Base-by-base conservation (phyloP, 768 basidiomycete species). In the Lentinula guzmanii region DNA sequence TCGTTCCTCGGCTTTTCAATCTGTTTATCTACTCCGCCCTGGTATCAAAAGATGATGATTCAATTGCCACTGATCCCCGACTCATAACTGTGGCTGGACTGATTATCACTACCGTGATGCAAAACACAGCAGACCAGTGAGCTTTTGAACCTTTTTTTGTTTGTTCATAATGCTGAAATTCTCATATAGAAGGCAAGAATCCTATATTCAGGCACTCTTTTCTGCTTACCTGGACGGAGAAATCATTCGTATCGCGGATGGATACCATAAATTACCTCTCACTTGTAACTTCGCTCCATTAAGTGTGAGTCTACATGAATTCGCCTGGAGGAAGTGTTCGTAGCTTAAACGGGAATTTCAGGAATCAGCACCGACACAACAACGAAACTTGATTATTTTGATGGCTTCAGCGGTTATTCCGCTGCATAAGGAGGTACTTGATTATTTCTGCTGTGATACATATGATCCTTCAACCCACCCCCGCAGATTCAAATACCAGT, bases 1-100 rank as follows among this genome's bases (percentile, higher is more conserved):
- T 98, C 1, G 80, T 95, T 2, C 85, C 89, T 15, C 76, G 82
- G 33, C 67, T 98, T 4, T 92, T 86, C 67, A 84, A 85, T 54
- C 70, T 96, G 34, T 80, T 82, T 60, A 70, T 81, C 42, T 78
- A 75, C 61, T 77, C 78, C 10, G 79, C 79, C 6, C 64, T 81
- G 41, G 60, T 65, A 5, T 66, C 71, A 28, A 65, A 67, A 10
- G 65, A 69, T 5, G 66, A 67, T 18, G 63, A 58, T n/a, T 65
- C 72, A 60, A 69, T 77, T 41, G 76, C 76, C 5, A 73, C 70
- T 1, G 78, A 85, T 55, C 67, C 69, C 13, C 75, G 90, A 43
- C 70, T 95, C 21, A 70, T 95, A 4, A 73, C 74, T 10, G 82
- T 84, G 4, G 83, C 86, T 1, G 87, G 84, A 1, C 80, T 82